phyloP scores from a whole-genome alignment of 441 rosid species.

The Adansonia grandidieri region DNA sequence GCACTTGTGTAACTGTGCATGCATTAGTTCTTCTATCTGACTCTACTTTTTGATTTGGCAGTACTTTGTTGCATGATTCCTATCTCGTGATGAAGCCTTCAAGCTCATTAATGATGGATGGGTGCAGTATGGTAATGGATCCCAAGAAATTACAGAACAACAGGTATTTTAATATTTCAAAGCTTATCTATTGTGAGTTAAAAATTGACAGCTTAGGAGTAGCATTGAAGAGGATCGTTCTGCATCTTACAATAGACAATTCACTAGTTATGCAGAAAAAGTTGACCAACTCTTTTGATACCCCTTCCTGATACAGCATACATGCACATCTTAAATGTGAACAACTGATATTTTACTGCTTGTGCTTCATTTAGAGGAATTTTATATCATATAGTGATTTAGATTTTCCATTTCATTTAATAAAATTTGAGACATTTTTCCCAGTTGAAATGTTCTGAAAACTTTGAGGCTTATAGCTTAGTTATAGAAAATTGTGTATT shows the following conservation, averaged over 20 bases:
- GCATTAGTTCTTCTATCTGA: constrained; percentile 21
- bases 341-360: neutral
- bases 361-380: neutral
- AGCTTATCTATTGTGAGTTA: neutral
- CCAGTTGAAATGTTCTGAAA: neutral
- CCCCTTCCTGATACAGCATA: neutral
- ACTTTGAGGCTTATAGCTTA: neutral
- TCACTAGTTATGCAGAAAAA: neutral
- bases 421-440: neutral
- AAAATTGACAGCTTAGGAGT: neutral
- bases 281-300: neutral
- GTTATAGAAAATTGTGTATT: neutral
- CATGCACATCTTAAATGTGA: neutral
- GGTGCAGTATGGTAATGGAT: constrained; percentile 58
- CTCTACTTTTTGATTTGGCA: constrained; percentile 43
- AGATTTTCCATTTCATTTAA: neutral
- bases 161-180: constrained; percentile 46
- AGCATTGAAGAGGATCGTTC: neutral
- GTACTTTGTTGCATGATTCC: constrained; percentile 95
- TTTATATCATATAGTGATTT: neutral
- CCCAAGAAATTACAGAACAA: constrained; percentile 47
- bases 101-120: constrained; percentile 86
- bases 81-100: constrained; percentile 97
- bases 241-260: neutral
- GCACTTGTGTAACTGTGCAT: neutral